Base-by-base conservation (phyloP, 306 rosid genomes). In the Comarum palustre region DNA sequence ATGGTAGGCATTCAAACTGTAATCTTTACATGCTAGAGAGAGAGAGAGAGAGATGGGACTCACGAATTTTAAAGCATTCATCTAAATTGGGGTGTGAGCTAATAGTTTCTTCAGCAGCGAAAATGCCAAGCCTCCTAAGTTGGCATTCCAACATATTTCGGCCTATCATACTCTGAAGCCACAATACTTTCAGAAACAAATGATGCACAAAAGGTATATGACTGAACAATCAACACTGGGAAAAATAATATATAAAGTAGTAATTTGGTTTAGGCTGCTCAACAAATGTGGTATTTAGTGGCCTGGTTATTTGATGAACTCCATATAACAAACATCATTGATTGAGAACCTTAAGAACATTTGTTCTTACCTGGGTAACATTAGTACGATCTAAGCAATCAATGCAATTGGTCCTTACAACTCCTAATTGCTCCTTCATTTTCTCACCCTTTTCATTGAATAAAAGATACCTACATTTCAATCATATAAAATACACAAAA, bases 341-440 rank as follows among this genome's bases (percentile, higher is more conserved):
- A 10, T 34, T 16, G 15, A 34, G 22, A 31, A 60, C n/a, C 20
- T 52, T 19, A 41, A 13, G 14, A 10, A 27, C 10, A 67, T 13
- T 15, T 34, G n/a, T 51, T 10, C 84, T 54, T 76, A 89, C 99
- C 97, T 94, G 99, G 55, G 97, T 94, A 59, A 94, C 99, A 87
- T 94, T 94, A 46, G 99, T 88, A 76, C 99, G 97, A 79, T 94
- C 99, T 73, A 94, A 84, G 82, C 99, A 94, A 85, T 94, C 99
- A 80, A 91, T 87, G 80, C 99, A 94, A 76, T 91, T 94, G 81
- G 91, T 86, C 85, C 99, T 87, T 69, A 88, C 90, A 82, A 94
- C 90, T 79, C 99, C 99, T 52, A 77, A 88, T 72, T 94, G 99
- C 82, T 94, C 96, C 87, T 94, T 94, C 96, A 91, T 85, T 87